phyloP scores from a whole-genome alignment of 1,284 basidiomycete genomes.

The Ustilago sp. region DNA sequence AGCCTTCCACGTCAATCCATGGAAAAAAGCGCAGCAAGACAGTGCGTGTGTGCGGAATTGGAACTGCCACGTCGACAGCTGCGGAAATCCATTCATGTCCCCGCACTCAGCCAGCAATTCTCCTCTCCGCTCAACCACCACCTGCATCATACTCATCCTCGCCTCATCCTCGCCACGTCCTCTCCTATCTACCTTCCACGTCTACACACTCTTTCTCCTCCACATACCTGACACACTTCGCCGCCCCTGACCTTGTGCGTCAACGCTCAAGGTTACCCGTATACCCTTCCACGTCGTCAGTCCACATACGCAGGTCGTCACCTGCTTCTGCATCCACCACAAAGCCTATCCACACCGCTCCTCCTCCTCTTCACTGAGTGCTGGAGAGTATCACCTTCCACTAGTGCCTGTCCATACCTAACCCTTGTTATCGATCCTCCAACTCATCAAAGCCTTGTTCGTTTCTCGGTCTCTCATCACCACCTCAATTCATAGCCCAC shows the following conservation, averaged over 20 bases:
- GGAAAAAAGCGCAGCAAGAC: constrained; percentile 19
- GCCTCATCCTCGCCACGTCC: constrained; percentile 1
- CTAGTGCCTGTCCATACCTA: not conserved
- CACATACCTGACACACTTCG: constrained; percentile 4
- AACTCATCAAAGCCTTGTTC: constrained; percentile 9
- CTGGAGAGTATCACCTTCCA: constrained; percentile 21
- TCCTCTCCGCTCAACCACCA: constrained; percentile 21
- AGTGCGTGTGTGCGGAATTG: constrained; percentile 2
- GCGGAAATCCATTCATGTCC: constrained; percentile 1
- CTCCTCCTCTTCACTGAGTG: constrained; percentile 52
- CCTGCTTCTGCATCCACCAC: not conserved
- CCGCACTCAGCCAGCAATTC: constrained; percentile 15
- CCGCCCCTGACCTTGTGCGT: constrained; percentile 22
- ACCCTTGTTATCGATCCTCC: not conserved
- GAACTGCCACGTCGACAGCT: constrained; percentile 42
- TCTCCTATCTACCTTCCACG: constrained; percentile 26
- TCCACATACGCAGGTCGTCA: constrained; percentile 4
- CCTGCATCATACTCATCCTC: constrained; percentile 16
- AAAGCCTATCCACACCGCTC: not conserved
- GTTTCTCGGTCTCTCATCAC: constrained; percentile 10
- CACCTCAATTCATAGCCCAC: constrained; percentile 19
- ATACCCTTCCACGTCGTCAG: constrained; percentile 17
- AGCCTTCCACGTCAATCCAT: constrained; percentile 46
- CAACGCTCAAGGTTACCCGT: constrained; percentile 29
- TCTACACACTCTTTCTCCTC: constrained; percentile 14